Evolutionary conservation across 2,329 filamentous ascomycete species (phyloP), one percentile per base, ranked within the genome.

Genomic region (Passalora sequoiae): DNA sequence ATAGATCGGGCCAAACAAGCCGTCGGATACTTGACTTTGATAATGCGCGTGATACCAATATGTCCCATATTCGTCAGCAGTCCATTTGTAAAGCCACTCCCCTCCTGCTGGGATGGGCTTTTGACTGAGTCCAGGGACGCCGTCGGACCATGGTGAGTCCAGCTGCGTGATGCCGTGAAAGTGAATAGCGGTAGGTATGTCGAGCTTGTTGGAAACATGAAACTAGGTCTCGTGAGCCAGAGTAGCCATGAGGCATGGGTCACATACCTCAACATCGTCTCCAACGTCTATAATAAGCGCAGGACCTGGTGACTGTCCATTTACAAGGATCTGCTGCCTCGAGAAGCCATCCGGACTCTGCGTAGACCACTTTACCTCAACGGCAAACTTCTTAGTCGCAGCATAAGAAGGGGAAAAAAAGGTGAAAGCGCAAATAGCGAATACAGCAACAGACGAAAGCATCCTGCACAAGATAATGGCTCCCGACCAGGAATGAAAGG

Each of bases 91-190:
- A 4, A 49, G 30, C 27, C 30, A 51, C n/a, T 40, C 38, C 4
- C 36, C 31, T 10, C 46, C 48, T 13, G 49, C 45, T 6, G 22
- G 20, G 60, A 55, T 54, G 6, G 41, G 48, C 13, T 25, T 38
- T 35, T 55, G 53, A 8, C 50, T 47, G 3, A 55, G 30, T 5
- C 53, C 53, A 27, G 51, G 46, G 13, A 52, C 49, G 13, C 53
- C 53, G 35, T 55, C 53, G 4, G 50, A 32, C 40, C 20, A 36
- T 7, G 15, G 27, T 10, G 37, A 19, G 13, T 24, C 19, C 9
- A 28, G 22, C 15, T 39, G 8, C n/a, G 9, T n/a, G n/a, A 55
- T 53, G 25, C 53, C 53, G 31, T 55, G 53, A 19, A 48, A 55
- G 27, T 54, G 53, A 13, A 55, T 31, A 6, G 46, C 49, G 10